These are phyloP conservation scores for Grosmannia huntii DNA, from an alignment of 2,329 filamentous ascomycete species.

Conservation along the genomic window DNA sequence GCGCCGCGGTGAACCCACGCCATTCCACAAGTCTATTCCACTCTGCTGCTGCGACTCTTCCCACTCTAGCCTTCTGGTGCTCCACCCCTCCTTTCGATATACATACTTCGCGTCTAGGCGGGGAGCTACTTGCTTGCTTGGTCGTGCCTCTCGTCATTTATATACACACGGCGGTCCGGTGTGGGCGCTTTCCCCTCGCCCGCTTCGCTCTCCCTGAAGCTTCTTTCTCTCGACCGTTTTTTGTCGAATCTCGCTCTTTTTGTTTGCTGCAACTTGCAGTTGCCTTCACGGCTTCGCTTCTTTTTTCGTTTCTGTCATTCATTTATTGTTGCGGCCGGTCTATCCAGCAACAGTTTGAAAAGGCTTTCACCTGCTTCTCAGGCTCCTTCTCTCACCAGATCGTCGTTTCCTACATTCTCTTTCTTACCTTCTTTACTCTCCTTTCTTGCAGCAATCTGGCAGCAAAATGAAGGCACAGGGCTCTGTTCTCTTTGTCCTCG, in stretches of 20 bases:
- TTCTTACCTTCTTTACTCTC: neutral
- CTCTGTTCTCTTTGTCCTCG: constrained; percentile 4
- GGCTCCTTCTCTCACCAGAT: neutral
- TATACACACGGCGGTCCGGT: neutral
- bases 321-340: neutral
- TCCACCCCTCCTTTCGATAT: constrained; percentile 1
- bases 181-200: neutral
- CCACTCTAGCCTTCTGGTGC: neutral
- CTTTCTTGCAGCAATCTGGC: neutral
- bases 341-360: neutral
- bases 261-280: neutral
- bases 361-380: neutral
- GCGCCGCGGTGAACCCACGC: neutral
- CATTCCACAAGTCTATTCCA: neutral
- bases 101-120: neutral
- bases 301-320: neutral
- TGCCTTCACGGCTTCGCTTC: neutral
- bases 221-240: neutral
- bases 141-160: neutral
- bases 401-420: neutral
- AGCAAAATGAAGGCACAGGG: constrained; percentile 5
- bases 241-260: neutral
- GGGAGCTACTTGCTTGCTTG: neutral
- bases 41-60: neutral
- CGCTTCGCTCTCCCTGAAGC: neutral